phyloP scores from a whole-genome alignment of 441 rosid genomes.

The Theobroma grandiflorum region DNA sequence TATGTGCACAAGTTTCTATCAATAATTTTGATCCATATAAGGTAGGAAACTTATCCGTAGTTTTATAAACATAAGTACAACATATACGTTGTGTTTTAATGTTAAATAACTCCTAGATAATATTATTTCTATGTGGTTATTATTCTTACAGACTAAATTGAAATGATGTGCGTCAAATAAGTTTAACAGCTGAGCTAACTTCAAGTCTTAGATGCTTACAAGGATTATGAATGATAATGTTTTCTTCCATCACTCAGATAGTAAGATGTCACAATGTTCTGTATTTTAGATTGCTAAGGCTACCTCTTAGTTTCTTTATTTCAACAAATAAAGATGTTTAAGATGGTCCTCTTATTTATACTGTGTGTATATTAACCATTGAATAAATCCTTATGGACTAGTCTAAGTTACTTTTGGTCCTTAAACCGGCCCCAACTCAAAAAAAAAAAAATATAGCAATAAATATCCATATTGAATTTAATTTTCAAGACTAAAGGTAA shows the following conservation, averaged over 20 bases:
- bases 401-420: slow-evolving; percentile 1
- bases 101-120: background rate
- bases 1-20: background rate
- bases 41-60: background rate
- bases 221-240: background rate
- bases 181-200: background rate
- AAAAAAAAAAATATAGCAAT: background rate
- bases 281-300: background rate
- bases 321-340: background rate
- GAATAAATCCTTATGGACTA: background rate
- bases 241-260: background rate
- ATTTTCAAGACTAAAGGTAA: background rate
- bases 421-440: background rate
- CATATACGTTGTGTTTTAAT: background rate
- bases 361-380: background rate
- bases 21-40: slow-evolving; percentile 7
- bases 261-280: background rate
- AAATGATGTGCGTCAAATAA: slow-evolving; percentile 1
- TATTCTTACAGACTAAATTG: background rate
- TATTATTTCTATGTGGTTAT: background rate
- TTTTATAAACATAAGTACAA: background rate
- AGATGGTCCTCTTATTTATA: background rate
- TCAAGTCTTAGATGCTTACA: background rate
- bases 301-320: background rate
- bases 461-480: background rate